Percentiles rank a stretch among this genome's conserved stretches.
phyloP scores from a whole-genome alignment of 352 stramenopile species.

The Pythium apleroticum region DNA sequence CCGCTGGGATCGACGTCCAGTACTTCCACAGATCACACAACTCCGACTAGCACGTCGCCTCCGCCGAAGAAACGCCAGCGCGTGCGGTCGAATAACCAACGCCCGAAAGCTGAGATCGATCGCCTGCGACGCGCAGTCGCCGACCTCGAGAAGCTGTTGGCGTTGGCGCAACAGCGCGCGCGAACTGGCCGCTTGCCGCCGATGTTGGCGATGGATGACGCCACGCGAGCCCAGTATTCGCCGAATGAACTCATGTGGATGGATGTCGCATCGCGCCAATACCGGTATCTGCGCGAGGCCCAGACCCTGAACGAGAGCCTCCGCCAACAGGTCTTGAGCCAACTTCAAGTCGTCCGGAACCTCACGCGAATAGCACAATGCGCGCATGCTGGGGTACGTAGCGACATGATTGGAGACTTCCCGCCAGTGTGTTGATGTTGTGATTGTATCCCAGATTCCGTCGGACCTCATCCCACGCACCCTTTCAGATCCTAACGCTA shows the following conservation, averaged over 20 bases:
- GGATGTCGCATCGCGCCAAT: constrained; percentile 3
- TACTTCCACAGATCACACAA: no score
- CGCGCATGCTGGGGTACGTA: constrained; percentile 10
- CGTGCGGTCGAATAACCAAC: not conserved
- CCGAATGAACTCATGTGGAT: not conserved
- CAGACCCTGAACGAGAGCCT: constrained; percentile 11
- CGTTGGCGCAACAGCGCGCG: not conserved
- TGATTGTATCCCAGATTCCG: not conserved
- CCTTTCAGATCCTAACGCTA: not conserved
- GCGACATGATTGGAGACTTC: no score
- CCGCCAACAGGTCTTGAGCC: constrained; percentile 5
- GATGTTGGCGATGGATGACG: not conserved
- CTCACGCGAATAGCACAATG: constrained; percentile 4
- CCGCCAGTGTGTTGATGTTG: no score
- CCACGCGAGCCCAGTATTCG: not conserved
- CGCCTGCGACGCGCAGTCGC: constrained; percentile 2
- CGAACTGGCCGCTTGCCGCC: not conserved
- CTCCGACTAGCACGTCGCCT: no score
- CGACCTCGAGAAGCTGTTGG: constrained; percentile 11
- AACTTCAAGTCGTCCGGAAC: constrained; percentile 7
- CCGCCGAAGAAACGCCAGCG: not conserved
- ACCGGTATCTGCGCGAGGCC: constrained; percentile 12
- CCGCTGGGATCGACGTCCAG: no score
- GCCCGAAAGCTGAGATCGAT: constrained; percentile 8
- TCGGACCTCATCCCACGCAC: not conserved